Percentiles rank a stretch among this genome's conserved stretches.
phyloP scores from a whole-genome alignment of 2,329 filamentous ascomycete species.

The Aspergillus viridinutans region DNA sequence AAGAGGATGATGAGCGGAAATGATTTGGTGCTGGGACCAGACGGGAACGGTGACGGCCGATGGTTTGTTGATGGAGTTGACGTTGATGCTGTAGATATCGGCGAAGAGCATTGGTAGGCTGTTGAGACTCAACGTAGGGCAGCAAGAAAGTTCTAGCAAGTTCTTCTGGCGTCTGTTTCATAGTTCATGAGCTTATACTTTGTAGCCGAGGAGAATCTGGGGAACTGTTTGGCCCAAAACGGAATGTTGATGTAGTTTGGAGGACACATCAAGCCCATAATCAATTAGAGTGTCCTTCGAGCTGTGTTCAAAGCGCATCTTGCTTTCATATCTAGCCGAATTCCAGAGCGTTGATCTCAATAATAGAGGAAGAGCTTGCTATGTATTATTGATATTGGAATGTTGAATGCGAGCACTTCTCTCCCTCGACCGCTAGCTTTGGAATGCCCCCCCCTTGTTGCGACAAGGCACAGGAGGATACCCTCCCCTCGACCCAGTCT shows the following conservation, averaged over 20 bases:
- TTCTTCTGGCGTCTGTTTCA: neutral
- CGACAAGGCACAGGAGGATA: neutral
- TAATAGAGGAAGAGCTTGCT: neutral
- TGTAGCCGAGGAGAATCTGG: too few species aligned
- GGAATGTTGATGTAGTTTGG: neutral
- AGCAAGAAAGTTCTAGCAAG: neutral
- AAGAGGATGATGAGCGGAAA: slow-evolving; percentile 49
- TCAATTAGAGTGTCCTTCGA: neutral
- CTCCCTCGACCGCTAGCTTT: neutral
- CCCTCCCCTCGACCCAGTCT: neutral
- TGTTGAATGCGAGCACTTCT: neutral
- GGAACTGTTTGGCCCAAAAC: neutral
- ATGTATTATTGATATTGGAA: neutral
- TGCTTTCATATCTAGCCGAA: neutral
- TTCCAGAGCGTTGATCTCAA: neutral
- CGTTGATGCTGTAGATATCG: slow-evolving; percentile 36
- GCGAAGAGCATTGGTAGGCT: slow-evolving; percentile 32
- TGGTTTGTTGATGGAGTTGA: slow-evolving; percentile 44
- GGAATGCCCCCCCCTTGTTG: neutral
- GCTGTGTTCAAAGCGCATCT: neutral
- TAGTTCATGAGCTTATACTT: neutral
- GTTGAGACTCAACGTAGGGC: too few species aligned
- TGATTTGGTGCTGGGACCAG: slow-evolving; percentile 40
- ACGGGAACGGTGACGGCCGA: slow-evolving; percentile 40
- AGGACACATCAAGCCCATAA: neutral